Percentiles rank a stretch among this genome's conserved stretches.
Evolutionary conservation across 305 asterid species (phyloP).

Genomic region (Salvia sclarea): DNA sequence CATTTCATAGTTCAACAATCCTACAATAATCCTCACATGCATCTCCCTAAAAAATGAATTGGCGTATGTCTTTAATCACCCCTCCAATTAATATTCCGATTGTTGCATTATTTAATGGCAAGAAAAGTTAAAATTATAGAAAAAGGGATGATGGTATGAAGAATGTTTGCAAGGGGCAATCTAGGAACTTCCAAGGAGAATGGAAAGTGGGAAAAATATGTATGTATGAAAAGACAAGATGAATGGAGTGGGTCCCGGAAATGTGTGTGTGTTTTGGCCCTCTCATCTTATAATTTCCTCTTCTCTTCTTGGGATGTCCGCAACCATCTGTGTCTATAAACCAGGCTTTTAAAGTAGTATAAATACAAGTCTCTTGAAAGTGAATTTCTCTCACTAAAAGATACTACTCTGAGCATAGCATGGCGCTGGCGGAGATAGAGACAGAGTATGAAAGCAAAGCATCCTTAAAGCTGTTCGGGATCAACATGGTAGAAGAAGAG

Average conservation of each 20-base stretch:
- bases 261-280: conserved; percentile 49
- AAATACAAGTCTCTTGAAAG: conserved; percentile 44
- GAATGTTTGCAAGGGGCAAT: conserved; percentile 32
- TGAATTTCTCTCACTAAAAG: conserved; percentile 24
- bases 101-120: conserved; percentile 1
- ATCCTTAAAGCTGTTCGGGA: conserved; percentile 74
- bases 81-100: background rate
- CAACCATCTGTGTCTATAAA: conserved; percentile 34
- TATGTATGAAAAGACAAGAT: conserved; percentile 40
- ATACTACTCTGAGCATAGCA: too few relatives aligned
- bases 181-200: conserved; percentile 25
- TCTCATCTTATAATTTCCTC: conserved; percentile 32
- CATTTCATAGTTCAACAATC: conserved; percentile 44
- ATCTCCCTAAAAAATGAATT: conserved; percentile 28
- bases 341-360: conserved; percentile 42
- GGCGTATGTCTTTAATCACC: background rate
- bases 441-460: conserved; percentile 49
- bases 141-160: background rate
- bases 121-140: background rate
- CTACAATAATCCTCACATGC: conserved; percentile 33
- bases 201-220: background rate
- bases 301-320: conserved; percentile 55
- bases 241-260: conserved; percentile 52
- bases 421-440: conserved; percentile 61
- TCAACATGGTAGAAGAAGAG: conserved; percentile 49